Base-by-base conservation (phyloP, 768 basidiomycete species). In the Phallus indusiatus region DNA sequence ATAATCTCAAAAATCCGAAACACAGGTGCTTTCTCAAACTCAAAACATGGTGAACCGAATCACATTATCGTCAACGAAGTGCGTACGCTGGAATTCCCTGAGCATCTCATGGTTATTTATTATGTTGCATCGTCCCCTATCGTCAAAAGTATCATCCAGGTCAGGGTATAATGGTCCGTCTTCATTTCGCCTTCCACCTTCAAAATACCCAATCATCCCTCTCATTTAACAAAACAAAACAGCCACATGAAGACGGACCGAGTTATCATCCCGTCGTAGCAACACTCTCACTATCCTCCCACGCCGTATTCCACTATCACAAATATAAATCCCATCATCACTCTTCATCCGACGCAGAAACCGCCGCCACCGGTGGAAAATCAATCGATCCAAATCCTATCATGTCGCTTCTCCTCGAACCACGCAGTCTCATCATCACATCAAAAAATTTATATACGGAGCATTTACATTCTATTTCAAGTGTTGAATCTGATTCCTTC, bases 211-310 rank as follows among this genome's bases (percentile, higher is more conserved):
- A n/a, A n/a, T n/a, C n/a, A n/a, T n/a, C n/a, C n/a, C n/a, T n/a
- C n/a, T n/a, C n/a, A n/a, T n/a, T n/a, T n/a, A n/a, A n/a, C n/a
- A n/a, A n/a, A n/a, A n/a, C n/a, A n/a, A n/a, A n/a, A n/a, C n/a
- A 94, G 90, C 90, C 92, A 1, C 94, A 96, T 65, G 85, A 95
- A 74, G 94, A 97, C 69, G 93, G 94, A 0, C 87, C 92, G 1
- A 81, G 85, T 17, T 97, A 95, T 72, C 74, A 84, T 66, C 90
- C 94, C 0, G 82, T 87, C 5, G 94, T 96, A 1, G 86, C 90
- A 1, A 96, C 94, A n/a, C 73, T 97, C 53, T 93, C 94, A 14
- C 73, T 96, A 60, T 85, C 86, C 47, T 88, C 90, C 1, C 90
- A 94, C 69, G 75, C 86, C 1, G 75, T 91, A 58, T 86, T 97